phyloP scores from a whole-genome alignment of 1,284 basidiomycete genomes.

The Pyrrhoderma noxium region DNA sequence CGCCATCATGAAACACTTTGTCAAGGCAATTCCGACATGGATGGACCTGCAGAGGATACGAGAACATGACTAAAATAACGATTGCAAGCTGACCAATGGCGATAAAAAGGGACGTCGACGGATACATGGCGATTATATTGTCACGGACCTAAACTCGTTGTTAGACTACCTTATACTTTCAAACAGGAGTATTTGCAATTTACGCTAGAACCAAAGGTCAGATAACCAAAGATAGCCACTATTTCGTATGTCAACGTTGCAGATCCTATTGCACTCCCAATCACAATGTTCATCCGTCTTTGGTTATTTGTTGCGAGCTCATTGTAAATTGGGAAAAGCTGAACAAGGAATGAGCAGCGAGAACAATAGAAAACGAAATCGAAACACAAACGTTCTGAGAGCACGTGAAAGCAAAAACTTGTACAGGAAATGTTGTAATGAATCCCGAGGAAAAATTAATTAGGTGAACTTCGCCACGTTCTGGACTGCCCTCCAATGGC shows the following conservation, averaged over 20 bases:
- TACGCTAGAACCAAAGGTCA: conserved; percentile 88
- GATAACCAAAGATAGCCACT: conserved; percentile 84
- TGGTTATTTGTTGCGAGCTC: conserved; percentile 83
- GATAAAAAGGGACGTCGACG: conserved; percentile 87
- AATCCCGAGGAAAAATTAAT: conserved; percentile 73
- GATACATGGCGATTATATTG: conserved; percentile 95
- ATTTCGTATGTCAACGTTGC: conserved; percentile 76
- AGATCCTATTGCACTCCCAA: conserved; percentile 78
- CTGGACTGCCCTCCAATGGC: conserved; percentile 53
- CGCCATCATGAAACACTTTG: conserved; percentile 66
- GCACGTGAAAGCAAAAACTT: conserved; percentile 92
- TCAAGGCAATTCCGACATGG: conserved; percentile 92
- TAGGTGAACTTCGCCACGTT: conserved; percentile 59
- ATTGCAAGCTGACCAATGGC: conserved; percentile 92
- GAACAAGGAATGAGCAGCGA: conserved; percentile 2
- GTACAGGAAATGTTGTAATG: conserved; percentile 85
- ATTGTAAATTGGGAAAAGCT: conserved; percentile 92
- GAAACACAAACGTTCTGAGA: conserved; percentile 70
- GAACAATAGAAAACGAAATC: neutral
- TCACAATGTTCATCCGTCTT: conserved; percentile 79
- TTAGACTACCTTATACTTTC: neutral
- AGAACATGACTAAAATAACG: conserved; percentile 83
- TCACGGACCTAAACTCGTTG: conserved; percentile 59
- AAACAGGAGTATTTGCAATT: conserved; percentile 15
- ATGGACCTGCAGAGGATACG: conserved; percentile 89